Percentiles rank a stretch among this genome's conserved stretches.
These are phyloP conservation scores for Sporisorium exsertum DNA, from an alignment of 1,284 basidiomycete species.

Conservation along the genomic window DNA sequence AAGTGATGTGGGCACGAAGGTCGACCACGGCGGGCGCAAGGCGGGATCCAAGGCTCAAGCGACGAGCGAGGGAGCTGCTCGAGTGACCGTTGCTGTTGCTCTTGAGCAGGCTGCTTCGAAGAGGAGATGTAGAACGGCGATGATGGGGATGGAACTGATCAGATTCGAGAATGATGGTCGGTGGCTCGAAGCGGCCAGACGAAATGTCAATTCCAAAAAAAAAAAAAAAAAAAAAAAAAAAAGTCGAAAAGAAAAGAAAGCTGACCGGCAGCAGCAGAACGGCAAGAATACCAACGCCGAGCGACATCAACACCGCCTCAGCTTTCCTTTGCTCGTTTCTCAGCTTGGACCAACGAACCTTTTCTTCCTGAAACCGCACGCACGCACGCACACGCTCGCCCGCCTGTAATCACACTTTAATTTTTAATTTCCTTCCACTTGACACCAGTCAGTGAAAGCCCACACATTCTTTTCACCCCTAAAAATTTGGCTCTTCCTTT, in stretches of 20 bases:
- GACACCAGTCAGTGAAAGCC: background rate
- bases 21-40: background rate
- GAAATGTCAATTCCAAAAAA: background rate
- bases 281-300: too few relatives aligned
- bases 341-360: constrained; percentile 2
- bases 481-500: background rate
- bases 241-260: background rate
- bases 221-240: background rate
- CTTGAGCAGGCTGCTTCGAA: background rate
- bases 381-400: background rate
- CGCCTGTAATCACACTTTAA: background rate
- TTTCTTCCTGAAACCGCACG: constrained; percentile 7
- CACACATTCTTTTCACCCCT: background rate
- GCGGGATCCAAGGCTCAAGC: background rate
- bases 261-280: background rate
- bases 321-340: background rate
- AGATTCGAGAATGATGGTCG: background rate
- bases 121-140: background rate
- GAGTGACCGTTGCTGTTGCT: background rate
- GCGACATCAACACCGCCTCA: constrained; percentile 1
- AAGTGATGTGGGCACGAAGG: background rate
- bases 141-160: background rate
- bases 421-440: background rate
- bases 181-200: background rate
- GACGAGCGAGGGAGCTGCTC: background rate